A percentile compares a stretch with the other conserved stretches of the same genome.
phyloP scores from a whole-genome alignment of 2,329 filamentous ascomycete genomes.

The Colletotrichum filicis region DNA sequence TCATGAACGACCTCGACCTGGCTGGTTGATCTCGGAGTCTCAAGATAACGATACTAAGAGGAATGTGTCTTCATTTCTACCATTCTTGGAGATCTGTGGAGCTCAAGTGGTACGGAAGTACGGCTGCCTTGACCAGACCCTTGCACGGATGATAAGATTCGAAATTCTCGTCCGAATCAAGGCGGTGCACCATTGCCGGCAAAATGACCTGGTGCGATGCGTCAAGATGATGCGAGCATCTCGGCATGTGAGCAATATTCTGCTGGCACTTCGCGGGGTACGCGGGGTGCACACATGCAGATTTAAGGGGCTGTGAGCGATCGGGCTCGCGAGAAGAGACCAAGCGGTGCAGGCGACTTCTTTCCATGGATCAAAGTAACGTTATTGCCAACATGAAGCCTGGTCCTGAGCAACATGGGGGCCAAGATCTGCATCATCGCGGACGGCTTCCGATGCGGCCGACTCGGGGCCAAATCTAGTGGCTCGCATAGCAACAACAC shows the following conservation, averaged over 20 bases:
- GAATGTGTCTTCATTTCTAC: constrained; percentile 11
- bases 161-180: background rate
- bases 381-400: constrained; percentile 6
- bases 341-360: constrained; percentile 1
- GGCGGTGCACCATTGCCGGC: constrained; percentile 5
- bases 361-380: constrained; percentile 7
- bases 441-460: constrained; percentile 22
- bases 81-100: constrained; percentile 7
- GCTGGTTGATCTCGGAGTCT: background rate
- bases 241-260: constrained; percentile 4
- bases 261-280: constrained; percentile 10
- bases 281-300: constrained; percentile 6
- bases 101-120: constrained; percentile 1
- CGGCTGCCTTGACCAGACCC: background rate
- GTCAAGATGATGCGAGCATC: constrained; percentile 9
- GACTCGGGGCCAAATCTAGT: constrained; percentile 5
- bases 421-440: constrained; percentile 16
- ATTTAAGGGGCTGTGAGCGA: constrained; percentile 19
- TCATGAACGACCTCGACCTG: background rate
- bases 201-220: constrained; percentile 3
- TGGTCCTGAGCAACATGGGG: constrained; percentile 8
- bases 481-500: constrained; percentile 24
- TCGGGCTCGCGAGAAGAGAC: constrained; percentile 1
- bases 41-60: constrained; percentile 2
- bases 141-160: constrained; percentile 7